Evolutionary conservation across 768 basidiomycete species (phyloP).

Genomic region (Hydnomerulius pinastri): DNA sequence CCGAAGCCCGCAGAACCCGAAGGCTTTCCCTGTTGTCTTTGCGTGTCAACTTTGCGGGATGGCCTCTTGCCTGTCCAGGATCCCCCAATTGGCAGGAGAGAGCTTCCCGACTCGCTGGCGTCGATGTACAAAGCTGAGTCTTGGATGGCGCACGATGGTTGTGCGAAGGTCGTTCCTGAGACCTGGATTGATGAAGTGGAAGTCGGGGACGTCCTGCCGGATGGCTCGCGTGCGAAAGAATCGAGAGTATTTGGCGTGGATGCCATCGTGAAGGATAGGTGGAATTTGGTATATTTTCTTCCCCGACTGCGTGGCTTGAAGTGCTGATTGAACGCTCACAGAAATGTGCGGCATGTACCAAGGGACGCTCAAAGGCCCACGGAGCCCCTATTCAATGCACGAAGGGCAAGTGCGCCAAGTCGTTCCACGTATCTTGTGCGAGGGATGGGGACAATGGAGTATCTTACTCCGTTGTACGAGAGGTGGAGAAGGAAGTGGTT

Average conservation of each 20-base stretch:
- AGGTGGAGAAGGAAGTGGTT: conserved; percentile 82
- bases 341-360: conserved; percentile 92
- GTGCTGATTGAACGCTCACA: conserved; percentile 31
- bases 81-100: conserved; percentile 58
- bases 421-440: conserved; percentile 94
- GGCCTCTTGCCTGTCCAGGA: conserved; percentile 69
- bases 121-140: conserved; percentile 29
- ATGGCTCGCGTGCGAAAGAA: conserved; percentile 41
- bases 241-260: conserved; percentile 81
- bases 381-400: conserved; percentile 91
- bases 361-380: conserved; percentile 61
- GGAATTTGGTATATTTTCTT: conserved; percentile 74
- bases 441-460: conserved; percentile 52
- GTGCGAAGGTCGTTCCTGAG: conserved; percentile 83
- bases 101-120: conserved; percentile 43
- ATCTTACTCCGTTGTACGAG: conserved; percentile 60
- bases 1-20: conserved; percentile 60
- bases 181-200: conserved; percentile 85
- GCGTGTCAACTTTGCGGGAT: conserved; percentile 52
- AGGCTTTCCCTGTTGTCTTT: conserved; percentile 68
- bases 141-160: conserved; percentile 81
- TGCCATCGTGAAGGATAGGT: conserved; percentile 86
- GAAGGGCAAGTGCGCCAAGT: conserved; percentile 90
- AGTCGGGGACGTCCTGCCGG: conserved; percentile 24
- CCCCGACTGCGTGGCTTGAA: not conserved